Base-by-base conservation (phyloP, 169 alveolate species). In the Hepatocystis sp. region DNA sequence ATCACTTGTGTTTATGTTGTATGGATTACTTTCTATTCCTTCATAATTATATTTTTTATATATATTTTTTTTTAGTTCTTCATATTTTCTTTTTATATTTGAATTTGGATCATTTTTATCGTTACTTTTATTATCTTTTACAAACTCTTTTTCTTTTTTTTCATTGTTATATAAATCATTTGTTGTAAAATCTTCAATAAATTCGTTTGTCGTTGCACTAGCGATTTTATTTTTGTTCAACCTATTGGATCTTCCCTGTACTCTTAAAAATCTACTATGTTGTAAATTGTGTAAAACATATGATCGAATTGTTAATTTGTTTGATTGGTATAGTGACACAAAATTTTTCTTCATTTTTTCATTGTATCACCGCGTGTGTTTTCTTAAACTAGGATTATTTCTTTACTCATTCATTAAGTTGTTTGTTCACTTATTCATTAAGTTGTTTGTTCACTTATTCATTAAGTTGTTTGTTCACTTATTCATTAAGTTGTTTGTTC, bases 11-110 rank as follows among this genome's bases (percentile, higher is more conserved):
- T 30, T 1, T 0, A 71, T 39, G 19, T 71, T 71, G 2, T 71
- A 39, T 4, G 86, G 86, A 36, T 71, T 64, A 25, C 86, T 71
- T 44, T 28, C 86, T 1, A 71, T 49, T 39, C 55, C 86, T 13
- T 71, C 39, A 63, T 71, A 64, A 15, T 71, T 71, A 39, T 71
- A 71, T 47, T 71, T 71, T 44, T 71, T 61, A 58, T 71, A 71
- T 1, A 71, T 10, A 32, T 44, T 71, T 44, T 71, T 71, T 44
- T 42, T 60, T 17, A 71, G n/a, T 19, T 49, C 78, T 71, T 71
- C 76, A 63, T 56, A 42, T 49, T 46, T 71, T 39, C 42, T 36
- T 36, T 61, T 61, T 28, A 56, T 15, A n/a, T 66, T 32, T 27
- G 46, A 51, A 30, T 66, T 47, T 66, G n/a, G 5, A 11, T 23